Conservation (phyloP, 2,329 filamentous ascomycete genomes). For the Monosporascus cannonballus region DNA sequence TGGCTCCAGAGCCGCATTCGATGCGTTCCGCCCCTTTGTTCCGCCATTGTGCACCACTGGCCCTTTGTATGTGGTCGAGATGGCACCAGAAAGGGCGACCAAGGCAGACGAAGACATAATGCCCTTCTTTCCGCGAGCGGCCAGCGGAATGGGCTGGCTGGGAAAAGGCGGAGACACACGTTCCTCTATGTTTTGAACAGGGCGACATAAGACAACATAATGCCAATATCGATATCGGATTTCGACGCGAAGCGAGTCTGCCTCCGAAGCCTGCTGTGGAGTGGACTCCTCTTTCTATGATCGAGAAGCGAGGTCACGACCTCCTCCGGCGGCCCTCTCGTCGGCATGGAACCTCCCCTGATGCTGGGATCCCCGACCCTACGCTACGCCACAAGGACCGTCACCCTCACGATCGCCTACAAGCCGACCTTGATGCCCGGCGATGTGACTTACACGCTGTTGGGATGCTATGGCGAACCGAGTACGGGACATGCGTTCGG, state of each 20-base stretch:
- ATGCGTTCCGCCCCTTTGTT: constrained; percentile 18
- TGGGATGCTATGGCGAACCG: constrained; percentile 19
- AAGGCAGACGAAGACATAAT: background rate
- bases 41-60: constrained; percentile 5
- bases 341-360: constrained; percentile 10
- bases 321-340: constrained; percentile 2
- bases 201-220: constrained; percentile 13
- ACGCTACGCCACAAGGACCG: constrained; percentile 16
- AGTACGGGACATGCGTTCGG: constrained; percentile 14
- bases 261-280: constrained; percentile 13
- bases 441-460: constrained; percentile 12
- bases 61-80: constrained; percentile 18
- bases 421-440: constrained; percentile 17
- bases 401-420: constrained; percentile 22
- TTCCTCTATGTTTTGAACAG: constrained; percentile 3
- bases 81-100: background rate
- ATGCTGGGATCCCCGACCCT: constrained; percentile 10
- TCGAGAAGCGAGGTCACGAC: constrained; percentile 9
- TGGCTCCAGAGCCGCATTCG: constrained; percentile 18
- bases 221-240: constrained; percentile 8
- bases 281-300: constrained; percentile 11
- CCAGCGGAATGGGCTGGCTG: background rate
- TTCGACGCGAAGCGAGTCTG: constrained; percentile 13
- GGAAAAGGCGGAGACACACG: background rate
- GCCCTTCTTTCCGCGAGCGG: background rate